Conservation (phyloP, 345 rosid species). For the Aurinia saxatilis region DNA sequence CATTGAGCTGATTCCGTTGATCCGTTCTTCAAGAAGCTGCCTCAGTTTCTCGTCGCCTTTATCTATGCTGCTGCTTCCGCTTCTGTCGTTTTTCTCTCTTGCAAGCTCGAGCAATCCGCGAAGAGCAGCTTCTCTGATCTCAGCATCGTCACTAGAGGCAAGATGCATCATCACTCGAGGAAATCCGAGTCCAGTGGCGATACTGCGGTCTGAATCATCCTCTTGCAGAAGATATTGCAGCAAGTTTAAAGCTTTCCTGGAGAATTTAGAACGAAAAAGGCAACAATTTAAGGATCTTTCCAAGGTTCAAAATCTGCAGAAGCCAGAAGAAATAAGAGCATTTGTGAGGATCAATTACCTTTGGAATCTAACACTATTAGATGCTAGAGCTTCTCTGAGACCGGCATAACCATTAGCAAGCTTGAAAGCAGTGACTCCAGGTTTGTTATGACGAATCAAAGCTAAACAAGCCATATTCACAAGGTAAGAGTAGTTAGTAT, state of each 20-base stretch:
- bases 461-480: slow-evolving; percentile 36
- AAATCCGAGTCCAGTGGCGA: slow-evolving; percentile 65
- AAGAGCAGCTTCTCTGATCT: slow-evolving; percentile 84
- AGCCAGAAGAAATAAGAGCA: background rate
- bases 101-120: slow-evolving; percentile 65
- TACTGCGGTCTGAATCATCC: slow-evolving; percentile 54
- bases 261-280: background rate
- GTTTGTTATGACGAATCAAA: slow-evolving; percentile 84
- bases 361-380: slow-evolving; percentile 72
- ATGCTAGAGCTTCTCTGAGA: slow-evolving; percentile 68
- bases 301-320: background rate
- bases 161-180: slow-evolving; percentile 86
- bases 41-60: slow-evolving; percentile 55
- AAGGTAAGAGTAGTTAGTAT: background rate
- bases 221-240: slow-evolving; percentile 76
- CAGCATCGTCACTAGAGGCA: slow-evolving; percentile 63
- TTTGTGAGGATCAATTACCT: slow-evolving; percentile 37
- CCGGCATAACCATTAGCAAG: slow-evolving; percentile 85
- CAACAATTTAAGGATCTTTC: background rate
- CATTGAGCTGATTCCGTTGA: slow-evolving; percentile 57
- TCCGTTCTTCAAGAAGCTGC: slow-evolving; percentile 65
- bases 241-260: slow-evolving; percentile 93
- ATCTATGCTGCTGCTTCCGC: slow-evolving; percentile 24
- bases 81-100: slow-evolving; percentile 36
- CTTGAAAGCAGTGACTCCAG: slow-evolving; percentile 73